Base-by-base conservation (phyloP, 2,329 filamentous ascomycete species). In the Teratosphaeria viscida region DNA sequence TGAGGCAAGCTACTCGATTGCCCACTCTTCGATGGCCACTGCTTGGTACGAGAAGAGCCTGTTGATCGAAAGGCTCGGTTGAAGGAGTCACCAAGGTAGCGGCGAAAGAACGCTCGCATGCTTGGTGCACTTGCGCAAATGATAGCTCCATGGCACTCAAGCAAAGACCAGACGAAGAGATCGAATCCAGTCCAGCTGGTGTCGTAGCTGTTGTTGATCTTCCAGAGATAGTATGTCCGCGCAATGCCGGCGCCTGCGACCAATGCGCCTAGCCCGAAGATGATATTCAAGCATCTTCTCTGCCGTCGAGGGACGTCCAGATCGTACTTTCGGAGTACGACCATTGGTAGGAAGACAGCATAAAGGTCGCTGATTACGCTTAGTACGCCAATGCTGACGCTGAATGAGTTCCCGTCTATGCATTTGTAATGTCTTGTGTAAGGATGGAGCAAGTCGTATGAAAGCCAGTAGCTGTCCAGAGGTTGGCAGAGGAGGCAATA, bases 281-380 rank as follows among this genome's bases (percentile, higher is more conserved):
- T 55, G 57, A 59, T 56, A 54, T 64, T 62, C 34, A 63, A 56
- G 2, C 26, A 55, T 8, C 56, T 52, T 27, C 55, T 57, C 32
- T 63, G 61, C 27, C 57, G 12, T 11, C 57, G 52, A 5, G 75
- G 70, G 47, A 78, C 74, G 52, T 77, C 72, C 14, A 59, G 52
- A 12, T 61, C 43, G n/a, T 78, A 69, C 19, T 76, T 74, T 68
- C 73, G 71, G 10, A 79, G 71, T n/a, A 78, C 70, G 8, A 76
- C 68, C 5, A 76, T 63, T 2, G 65, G 65, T 8, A 67, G 52
- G n/a, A 64, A 19, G 12, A 66, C 63, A 4, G 63, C 59, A 55
- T 65, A 67, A n/a, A 65, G 23, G 54, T 67, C 65, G 47, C 58
- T 63, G 26, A 63, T 52, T 39, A 66, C 60, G 29, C 64, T 65